These are phyloP conservation scores for Casaregolazyma suthepensis DNA, from an alignment of 1,139 yeast species.

Conservation along the genomic window DNA sequence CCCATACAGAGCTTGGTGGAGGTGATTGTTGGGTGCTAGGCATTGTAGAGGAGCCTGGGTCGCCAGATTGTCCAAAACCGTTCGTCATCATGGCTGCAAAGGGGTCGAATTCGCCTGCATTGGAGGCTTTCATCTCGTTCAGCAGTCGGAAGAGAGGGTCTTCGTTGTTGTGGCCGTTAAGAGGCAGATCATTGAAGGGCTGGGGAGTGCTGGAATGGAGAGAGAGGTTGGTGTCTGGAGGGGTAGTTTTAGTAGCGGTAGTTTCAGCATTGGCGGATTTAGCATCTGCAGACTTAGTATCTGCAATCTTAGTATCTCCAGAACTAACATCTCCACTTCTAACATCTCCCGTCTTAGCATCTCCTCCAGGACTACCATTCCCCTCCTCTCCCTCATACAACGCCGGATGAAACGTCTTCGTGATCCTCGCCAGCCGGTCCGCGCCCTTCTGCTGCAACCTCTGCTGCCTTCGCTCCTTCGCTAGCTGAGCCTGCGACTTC, in stretches of 20 bases:
- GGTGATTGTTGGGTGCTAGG: slow-evolving; percentile 5
- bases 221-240: background rate
- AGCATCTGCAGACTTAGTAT: background rate
- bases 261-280: background rate
- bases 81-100: slow-evolving; percentile 8
- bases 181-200: background rate
- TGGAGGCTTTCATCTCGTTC: slow-evolving; percentile 16
- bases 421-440: slow-evolving; percentile 33
- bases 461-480: slow-evolving; percentile 36
- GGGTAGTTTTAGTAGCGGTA: background rate
- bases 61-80: slow-evolving; percentile 1
- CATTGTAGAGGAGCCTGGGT: background rate
- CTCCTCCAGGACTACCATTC: background rate
- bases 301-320: background rate
- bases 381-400: background rate
- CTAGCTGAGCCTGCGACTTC: slow-evolving; percentile 11
- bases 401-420: slow-evolving; percentile 21
- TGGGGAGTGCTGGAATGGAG: background rate
- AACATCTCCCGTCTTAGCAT: too few species aligned
- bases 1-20: background rate
- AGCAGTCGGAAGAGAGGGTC: slow-evolving; percentile 25
- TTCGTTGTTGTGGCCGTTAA: slow-evolving; percentile 8
- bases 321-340: too few species aligned
- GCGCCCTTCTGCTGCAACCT: slow-evolving; percentile 32
- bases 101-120: slow-evolving; percentile 3